These are phyloP conservation scores for Sanchytrium tribonematis DNA, from an alignment of 371 early-diverging fungal species.

Conservation along the genomic window DNA sequence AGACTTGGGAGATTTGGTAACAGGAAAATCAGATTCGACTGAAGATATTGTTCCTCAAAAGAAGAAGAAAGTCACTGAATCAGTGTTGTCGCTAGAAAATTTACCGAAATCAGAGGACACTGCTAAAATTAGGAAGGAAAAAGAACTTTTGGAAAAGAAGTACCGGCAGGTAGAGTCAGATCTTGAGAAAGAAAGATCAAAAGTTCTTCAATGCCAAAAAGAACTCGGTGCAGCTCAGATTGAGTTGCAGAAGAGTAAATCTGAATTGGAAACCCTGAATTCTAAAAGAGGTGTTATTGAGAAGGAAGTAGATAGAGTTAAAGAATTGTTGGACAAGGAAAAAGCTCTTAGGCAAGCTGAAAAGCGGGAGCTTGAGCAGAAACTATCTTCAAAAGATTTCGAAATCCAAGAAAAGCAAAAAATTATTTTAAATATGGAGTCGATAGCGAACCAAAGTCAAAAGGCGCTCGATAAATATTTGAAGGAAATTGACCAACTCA, in stretches of 20 bases:
- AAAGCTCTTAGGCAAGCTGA: neutral
- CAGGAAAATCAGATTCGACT: neutral
- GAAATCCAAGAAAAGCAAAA: neutral
- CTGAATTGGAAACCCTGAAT: neutral
- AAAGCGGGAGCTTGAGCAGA: neutral
- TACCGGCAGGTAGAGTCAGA: neutral
- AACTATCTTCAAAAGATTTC: neutral
- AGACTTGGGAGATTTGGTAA: conserved; percentile 35
- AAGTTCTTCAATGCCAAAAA: neutral
- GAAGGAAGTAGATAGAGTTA: neutral
- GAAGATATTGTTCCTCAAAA: no score
- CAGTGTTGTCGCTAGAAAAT: neutral
- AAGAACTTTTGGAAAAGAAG: neutral
- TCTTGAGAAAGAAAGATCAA: neutral
- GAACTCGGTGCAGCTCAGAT: neutral
- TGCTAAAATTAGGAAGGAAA: neutral
- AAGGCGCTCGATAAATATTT: neutral
- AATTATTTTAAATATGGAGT: neutral
- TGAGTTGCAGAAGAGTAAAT: neutral
- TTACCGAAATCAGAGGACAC: neutral
- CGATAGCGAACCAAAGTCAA: neutral
- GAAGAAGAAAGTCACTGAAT: neutral
- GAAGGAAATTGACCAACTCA: neutral
- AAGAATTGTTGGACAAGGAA: neutral
- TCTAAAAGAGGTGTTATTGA: neutral